Percentiles rank a stretch among this genome's conserved stretches.
These are phyloP conservation scores for Excoecaria cochinchinensis DNA, from an alignment of 345 rosid genomes.

Conservation along the genomic window DNA sequence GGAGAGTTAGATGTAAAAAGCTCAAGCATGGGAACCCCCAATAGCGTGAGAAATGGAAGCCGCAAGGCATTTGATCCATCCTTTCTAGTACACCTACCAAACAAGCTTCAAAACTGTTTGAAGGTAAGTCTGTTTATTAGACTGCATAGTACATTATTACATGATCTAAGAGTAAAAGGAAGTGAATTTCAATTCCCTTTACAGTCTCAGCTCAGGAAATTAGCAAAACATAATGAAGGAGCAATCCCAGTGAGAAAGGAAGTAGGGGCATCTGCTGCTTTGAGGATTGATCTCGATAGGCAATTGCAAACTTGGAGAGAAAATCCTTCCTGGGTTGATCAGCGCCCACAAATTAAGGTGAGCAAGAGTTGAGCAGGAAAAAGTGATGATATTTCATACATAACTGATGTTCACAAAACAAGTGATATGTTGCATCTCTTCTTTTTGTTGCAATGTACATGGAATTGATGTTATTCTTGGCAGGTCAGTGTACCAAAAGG, in stretches of 20 bases:
- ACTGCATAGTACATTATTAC: not conserved
- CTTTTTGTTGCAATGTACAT: not conserved
- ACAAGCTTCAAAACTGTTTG: conserved; percentile 44
- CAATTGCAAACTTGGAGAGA: conserved; percentile 77
- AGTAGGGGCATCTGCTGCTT: conserved; percentile 34
- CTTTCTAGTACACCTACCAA: conserved; percentile 52
- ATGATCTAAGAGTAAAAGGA: not conserved
- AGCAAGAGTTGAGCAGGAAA: conserved; percentile 2
- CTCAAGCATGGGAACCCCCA: conserved; percentile 27
- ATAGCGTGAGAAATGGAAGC: conserved; percentile 29
- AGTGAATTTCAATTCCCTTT: conserved; percentile 8
- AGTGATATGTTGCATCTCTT: not conserved
- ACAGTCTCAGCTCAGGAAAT: conserved; percentile 58
- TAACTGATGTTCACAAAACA: not conserved
- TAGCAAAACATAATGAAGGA: conserved; percentile 36
- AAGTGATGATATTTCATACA: not conserved
- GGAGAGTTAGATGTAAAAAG: conserved; percentile 33
- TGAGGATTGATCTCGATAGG: conserved; percentile 51
- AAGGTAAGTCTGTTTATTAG: conserved; percentile 41
- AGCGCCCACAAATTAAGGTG: conserved; percentile 63
- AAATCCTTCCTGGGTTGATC: conserved; percentile 68
- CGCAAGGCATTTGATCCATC: conserved; percentile 55
- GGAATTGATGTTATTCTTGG: conserved; percentile 34
- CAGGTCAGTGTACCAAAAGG: conserved; percentile 92
- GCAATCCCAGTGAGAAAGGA: conserved; percentile 33